Percentiles rank a stretch among this genome's conserved stretches.
phyloP scores from a whole-genome alignment of 441 rosid species.

The Populus tomentosa region DNA sequence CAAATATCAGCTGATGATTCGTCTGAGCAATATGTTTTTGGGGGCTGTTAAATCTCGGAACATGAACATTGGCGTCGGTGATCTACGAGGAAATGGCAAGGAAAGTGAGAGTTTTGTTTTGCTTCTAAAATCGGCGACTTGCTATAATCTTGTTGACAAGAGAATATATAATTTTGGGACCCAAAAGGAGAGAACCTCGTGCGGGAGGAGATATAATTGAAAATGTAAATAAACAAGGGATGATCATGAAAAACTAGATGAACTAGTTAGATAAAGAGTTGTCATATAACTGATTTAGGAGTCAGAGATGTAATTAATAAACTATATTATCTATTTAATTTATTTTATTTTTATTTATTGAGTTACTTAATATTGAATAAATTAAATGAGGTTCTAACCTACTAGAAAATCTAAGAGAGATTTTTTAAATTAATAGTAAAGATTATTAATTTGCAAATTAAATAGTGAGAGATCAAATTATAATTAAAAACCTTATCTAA shows the following conservation, averaged over 20 bases:
- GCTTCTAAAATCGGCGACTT: background rate
- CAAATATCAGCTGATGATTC: conserved; percentile 15
- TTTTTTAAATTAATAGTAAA: too few relatives aligned
- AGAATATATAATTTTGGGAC: conserved; percentile 3
- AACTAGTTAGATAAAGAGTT: too few relatives aligned
- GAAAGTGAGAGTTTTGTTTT: background rate
- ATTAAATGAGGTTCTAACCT: background rate
- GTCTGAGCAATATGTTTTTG: background rate
- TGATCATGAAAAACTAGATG: too few relatives aligned
- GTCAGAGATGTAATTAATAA: too few relatives aligned
- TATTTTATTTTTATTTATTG: too few relatives aligned
- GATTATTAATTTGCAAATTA: too few relatives aligned
- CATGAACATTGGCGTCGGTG: conserved; percentile 23
- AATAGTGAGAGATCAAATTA: too few relatives aligned
- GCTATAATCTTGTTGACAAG: background rate
- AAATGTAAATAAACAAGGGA: background rate
- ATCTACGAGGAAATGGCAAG: background rate
- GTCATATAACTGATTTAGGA: too few relatives aligned
- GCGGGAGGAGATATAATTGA: conserved; percentile 10
- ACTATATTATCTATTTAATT: background rate
- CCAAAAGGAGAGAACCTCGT: conserved; percentile 15
- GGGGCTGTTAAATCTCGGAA: background rate
- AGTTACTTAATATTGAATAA: background rate
- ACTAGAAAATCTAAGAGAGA: too few relatives aligned
- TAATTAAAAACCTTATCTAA: too few relatives aligned